Base-by-base conservation (phyloP, 306 rosid genomes). In the Lupinus albus region DNA sequence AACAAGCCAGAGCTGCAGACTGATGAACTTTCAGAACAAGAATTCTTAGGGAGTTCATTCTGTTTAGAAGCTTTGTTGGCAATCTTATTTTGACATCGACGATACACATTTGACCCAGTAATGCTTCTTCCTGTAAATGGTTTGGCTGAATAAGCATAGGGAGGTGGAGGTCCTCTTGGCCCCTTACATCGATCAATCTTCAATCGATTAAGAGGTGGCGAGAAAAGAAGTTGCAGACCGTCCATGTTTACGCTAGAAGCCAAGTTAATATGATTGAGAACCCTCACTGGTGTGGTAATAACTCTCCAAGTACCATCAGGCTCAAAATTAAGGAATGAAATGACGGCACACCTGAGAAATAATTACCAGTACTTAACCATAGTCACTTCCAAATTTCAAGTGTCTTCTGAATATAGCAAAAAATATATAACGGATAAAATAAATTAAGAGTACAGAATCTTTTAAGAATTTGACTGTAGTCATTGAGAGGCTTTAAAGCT, bases 271-370 rank as follows among this genome's bases (percentile, higher is more conserved):
- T 75, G 82, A 41, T 71, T 71, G 49, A 67, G 68, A 67, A 44
- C 56, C 77, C 58, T 83, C 65, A 71, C 53, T 14, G 93, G 89
- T 50, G 72, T 11, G 57, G 91, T 82, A 53, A 74, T 61, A 80
- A 78, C 76, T 80, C 79, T 83, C 91, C 88, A 78, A 20, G 21
- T 76, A 47, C 91, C 89, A 70, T 84, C 81, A 53, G 85, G 67
- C 69, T 81, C 84, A 11, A 73, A 30, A 20, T 68, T 58, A 79
- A 70, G 61, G 67, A 83, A 56, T 3, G 85, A 55, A 76, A 83
- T 53, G 75, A 88, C 28, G 14, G 88, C 52, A 77, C 74, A 80
- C 85, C 96, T 91, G 84, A 64, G 11, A 82, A 70, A 72, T 66
- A 39, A 77, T 67, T 45, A 25, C 57, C 63, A 64, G 47, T 61